These are phyloP conservation scores for Penicillium aurantiogriseum DNA, from an alignment of 2,329 filamentous ascomycete species.

Conservation along the genomic window DNA sequence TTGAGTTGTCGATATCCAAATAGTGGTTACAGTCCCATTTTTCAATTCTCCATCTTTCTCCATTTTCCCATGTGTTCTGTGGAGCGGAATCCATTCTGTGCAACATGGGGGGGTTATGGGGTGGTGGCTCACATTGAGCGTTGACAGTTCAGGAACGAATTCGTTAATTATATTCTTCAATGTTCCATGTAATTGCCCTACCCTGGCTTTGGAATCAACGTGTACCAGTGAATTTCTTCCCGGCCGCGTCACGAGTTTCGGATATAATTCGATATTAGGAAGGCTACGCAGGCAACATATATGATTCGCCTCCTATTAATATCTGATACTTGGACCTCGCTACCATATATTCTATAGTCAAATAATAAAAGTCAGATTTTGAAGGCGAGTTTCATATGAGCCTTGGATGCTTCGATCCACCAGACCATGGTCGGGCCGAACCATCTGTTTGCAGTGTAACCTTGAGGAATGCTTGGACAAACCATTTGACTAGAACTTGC, in stretches of 20 bases:
- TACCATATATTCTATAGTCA: neutral
- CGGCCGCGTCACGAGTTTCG: conserved; percentile 24
- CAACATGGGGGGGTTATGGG: neutral
- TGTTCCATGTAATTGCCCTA: neutral
- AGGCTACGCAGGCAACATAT: neutral
- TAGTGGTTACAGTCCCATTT: neutral
- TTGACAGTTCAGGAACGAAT: neutral
- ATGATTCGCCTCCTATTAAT: conserved; percentile 7
- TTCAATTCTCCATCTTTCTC: conserved; percentile 7
- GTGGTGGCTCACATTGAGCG: neutral
- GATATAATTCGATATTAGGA: conserved; percentile 9
- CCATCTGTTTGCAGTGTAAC: neutral
- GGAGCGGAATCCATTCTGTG: neutral
- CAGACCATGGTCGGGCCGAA: conserved; percentile 1
- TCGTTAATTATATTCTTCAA: neutral
- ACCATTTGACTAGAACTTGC: neutral
- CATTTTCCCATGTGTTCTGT: conserved; percentile 10
- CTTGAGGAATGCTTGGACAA: neutral
- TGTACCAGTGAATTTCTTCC: conserved; percentile 4
- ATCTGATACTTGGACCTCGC: neutral
- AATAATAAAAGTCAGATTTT: neutral
- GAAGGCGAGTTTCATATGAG: neutral
- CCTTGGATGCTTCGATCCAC: neutral
- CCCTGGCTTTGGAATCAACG: neutral
- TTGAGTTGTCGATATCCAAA: neutral